Evolutionary conservation across 2,329 filamentous ascomycete species (phyloP).

Genomic region (Septoria linicola): DNA sequence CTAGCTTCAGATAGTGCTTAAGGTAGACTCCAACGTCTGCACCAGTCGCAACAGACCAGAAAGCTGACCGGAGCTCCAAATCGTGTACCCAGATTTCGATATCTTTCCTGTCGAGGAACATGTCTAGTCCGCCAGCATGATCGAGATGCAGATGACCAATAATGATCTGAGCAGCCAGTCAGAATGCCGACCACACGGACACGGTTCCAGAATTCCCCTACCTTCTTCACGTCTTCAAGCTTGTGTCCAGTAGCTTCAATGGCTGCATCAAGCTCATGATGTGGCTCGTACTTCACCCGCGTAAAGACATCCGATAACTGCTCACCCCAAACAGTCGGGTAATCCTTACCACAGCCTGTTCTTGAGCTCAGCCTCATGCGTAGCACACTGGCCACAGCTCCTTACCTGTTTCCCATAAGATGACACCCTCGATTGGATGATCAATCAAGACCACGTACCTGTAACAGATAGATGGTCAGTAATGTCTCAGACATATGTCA

Average conservation of each 20-base stretch:
- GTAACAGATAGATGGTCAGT: no score
- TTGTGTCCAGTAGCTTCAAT: slow-evolving; percentile 39
- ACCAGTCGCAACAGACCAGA: slow-evolving; percentile 39
- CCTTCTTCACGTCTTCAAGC: slow-evolving; percentile 40
- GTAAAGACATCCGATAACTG: slow-evolving; percentile 38
- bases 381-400: no score
- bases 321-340: slow-evolving; percentile 37
- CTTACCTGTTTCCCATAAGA: slow-evolving; percentile 45
- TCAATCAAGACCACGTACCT: slow-evolving; percentile 50
- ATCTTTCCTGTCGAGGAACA: slow-evolving; percentile 38
- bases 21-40: slow-evolving; percentile 39
- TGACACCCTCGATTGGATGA: slow-evolving; percentile 46
- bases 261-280: slow-evolving; percentile 37
- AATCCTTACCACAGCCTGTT: slow-evolving; percentile 45
- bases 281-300: slow-evolving; percentile 37
- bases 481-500: no score
- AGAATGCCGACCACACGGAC: no score
- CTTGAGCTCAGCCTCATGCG: neutral
- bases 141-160: slow-evolving; percentile 41
- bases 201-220: no score
- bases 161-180: slow-evolving; percentile 17
- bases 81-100: slow-evolving; percentile 40
- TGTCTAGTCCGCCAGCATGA: slow-evolving; percentile 37
- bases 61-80: slow-evolving; percentile 35
- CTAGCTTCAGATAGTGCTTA: slow-evolving; percentile 38